Conservation (phyloP, 2,329 filamentous ascomycete species). For the Ophiostoma triangulosporum region DNA sequence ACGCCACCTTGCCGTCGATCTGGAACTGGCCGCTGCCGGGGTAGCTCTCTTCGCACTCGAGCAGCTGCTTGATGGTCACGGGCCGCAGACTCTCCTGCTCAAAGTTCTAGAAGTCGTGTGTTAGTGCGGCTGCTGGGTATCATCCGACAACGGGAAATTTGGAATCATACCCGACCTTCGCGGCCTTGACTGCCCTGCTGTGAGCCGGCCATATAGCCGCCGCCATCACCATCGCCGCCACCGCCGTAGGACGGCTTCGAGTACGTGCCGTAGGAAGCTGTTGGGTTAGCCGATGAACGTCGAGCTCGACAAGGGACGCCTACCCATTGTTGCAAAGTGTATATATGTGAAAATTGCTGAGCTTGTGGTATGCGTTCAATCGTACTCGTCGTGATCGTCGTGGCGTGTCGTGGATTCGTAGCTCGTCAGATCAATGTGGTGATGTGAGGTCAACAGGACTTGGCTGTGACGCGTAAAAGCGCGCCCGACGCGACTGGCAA, state of each 20-base stretch:
- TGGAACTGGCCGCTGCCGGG: slow-evolving; percentile 57
- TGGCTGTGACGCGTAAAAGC: slow-evolving; percentile 7
- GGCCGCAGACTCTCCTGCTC: slow-evolving; percentile 80
- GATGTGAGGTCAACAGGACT: not conserved
- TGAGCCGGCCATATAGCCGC: slow-evolving; percentile 49
- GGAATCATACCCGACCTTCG: slow-evolving; percentile 15
- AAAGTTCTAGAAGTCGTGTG: slow-evolving; percentile 35
- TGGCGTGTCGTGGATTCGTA: no score
- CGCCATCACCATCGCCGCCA: slow-evolving; percentile 44
- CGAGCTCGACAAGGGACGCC: not conserved
- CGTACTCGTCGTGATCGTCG: no score
- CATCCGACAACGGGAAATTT: not conserved
- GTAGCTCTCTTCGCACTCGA: slow-evolving; percentile 67
- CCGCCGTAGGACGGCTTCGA: slow-evolving; percentile 36
- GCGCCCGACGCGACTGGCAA: slow-evolving; percentile 8
- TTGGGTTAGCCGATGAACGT: not conserved
- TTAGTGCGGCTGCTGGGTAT: no score
- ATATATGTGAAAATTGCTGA: no score
- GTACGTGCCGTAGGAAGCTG: slow-evolving; percentile 39
- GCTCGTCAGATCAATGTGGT: not conserved
- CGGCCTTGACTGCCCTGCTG: slow-evolving; percentile 43
- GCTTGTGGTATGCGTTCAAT: no score
- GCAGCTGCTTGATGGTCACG: slow-evolving; percentile 88
- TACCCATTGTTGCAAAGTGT: not conserved
- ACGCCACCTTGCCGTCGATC: slow-evolving; percentile 64